Conservation (phyloP, 495 filamentous ascomycete species). For the Penicillium parvum region DNA sequence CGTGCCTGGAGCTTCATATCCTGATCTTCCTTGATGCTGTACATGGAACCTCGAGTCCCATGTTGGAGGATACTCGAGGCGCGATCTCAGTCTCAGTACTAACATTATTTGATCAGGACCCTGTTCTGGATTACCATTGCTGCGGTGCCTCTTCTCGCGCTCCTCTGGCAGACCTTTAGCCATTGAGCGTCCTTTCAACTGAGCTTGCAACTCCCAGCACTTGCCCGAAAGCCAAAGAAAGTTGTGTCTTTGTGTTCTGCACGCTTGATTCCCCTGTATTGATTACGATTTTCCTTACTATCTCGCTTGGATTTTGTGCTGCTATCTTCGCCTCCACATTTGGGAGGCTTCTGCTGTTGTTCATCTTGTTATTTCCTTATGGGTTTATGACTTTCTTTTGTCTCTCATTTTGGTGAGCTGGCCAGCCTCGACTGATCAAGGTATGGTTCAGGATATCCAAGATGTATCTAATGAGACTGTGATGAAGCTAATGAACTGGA, state of each 20-base stretch:
- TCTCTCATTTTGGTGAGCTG: slow-evolving; percentile 16
- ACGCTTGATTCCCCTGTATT: slow-evolving; percentile 42
- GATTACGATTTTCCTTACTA: slow-evolving; percentile 25
- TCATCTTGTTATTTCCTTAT: slow-evolving; percentile 10
- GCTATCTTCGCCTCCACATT: background rate
- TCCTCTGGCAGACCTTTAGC: slow-evolving; percentile 30
- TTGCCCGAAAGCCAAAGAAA: slow-evolving; percentile 9
- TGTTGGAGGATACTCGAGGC: too few relatives aligned
- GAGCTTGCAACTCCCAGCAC: background rate
- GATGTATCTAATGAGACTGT: slow-evolving; percentile 14
- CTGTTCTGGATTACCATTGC: slow-evolving; percentile 32
- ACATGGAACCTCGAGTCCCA: slow-evolving; percentile 1
- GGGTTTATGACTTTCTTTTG: slow-evolving; percentile 27
- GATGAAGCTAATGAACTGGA: slow-evolving; percentile 16
- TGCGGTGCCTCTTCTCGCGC: slow-evolving; percentile 27
- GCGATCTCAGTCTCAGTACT: slow-evolving; percentile 18
- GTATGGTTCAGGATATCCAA: slow-evolving; percentile 8
- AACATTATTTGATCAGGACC: slow-evolving; percentile 30
- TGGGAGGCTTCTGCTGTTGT: background rate
- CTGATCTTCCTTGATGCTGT: slow-evolving; percentile 16
- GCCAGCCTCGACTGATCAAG: slow-evolving; percentile 5
- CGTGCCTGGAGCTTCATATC: slow-evolving; percentile 5
- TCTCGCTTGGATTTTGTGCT: slow-evolving; percentile 14
- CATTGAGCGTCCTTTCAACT: slow-evolving; percentile 17
- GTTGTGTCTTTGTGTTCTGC: slow-evolving; percentile 25